Conservation (phyloP, 192 early-diverging fungal genomes). For the Dissophora ornata region DNA sequence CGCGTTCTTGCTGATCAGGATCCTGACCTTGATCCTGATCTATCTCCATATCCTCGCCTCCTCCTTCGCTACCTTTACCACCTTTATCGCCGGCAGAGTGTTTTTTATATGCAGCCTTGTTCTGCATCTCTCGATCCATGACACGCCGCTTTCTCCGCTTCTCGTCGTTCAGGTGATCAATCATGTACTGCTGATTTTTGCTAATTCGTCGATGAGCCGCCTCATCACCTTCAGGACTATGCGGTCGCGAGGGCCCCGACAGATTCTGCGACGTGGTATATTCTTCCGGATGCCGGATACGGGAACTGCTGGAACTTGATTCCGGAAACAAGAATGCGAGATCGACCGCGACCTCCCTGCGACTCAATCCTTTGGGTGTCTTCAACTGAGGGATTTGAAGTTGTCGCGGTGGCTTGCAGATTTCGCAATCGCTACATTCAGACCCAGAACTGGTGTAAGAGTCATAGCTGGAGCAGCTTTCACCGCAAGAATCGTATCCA, state of each 20-base stretch:
- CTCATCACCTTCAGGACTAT: conserved; percentile 1
- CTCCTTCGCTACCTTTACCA: not conserved
- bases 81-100: conserved; percentile 2
- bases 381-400: not conserved
- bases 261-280: not conserved
- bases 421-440: conserved; percentile 50
- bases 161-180: conserved; percentile 44
- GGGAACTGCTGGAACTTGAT: not conserved
- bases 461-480: conserved; percentile 52
- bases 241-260: not conserved
- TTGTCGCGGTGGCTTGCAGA: conserved; percentile 13
- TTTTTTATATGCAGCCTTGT: conserved; percentile 14
- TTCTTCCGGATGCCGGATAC: not conserved
- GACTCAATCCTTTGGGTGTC: conserved; percentile 13
- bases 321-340: conserved; percentile 33
- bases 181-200: conserved; percentile 30
- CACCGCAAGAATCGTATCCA: conserved; percentile 26
- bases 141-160: conserved; percentile 24
- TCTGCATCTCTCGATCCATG: conserved; percentile 39
- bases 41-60: conserved; percentile 13
- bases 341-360: conserved; percentile 30
- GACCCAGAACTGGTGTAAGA: conserved; percentile 46
- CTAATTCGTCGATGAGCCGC: not conserved
- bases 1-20: not conserved
- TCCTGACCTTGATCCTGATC: conserved; percentile 11